Evolutionary conservation across 2,329 filamentous ascomycete genomes (phyloP).

Genomic region (Atkinsonella hypoxylon): DNA sequence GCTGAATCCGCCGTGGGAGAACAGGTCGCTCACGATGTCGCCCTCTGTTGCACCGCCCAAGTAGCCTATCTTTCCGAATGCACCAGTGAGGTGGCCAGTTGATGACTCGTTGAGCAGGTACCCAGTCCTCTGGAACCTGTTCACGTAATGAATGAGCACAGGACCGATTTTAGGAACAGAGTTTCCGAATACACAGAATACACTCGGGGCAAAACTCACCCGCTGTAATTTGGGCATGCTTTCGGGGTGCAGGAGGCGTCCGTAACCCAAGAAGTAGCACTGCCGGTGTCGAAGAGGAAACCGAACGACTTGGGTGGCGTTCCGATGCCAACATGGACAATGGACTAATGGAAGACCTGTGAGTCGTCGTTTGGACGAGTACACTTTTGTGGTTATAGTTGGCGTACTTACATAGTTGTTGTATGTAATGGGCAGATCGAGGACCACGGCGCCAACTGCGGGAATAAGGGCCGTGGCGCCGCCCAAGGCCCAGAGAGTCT

Average conservation of each 20-base stretch:
- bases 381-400: background rate
- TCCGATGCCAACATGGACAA: slow-evolving; percentile 9
- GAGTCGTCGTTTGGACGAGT: no score
- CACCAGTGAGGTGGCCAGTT: slow-evolving; percentile 12
- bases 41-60: slow-evolving; percentile 19
- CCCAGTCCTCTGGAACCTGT: slow-evolving; percentile 15
- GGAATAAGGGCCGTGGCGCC: background rate
- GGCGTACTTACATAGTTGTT: background rate
- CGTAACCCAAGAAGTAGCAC: slow-evolving; percentile 22
- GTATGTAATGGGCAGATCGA: background rate
- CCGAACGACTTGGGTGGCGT: slow-evolving; percentile 16
- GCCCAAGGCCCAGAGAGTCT: background rate
- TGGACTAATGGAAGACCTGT: background rate
- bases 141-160: no score
- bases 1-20: slow-evolving; percentile 8
- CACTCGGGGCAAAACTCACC: no score
- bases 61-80: slow-evolving; percentile 16
- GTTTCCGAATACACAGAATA: no score
- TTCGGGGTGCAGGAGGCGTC: slow-evolving; percentile 14
- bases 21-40: slow-evolving; percentile 15
- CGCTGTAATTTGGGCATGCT: slow-evolving; percentile 15
- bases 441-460: background rate
- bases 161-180: no score
- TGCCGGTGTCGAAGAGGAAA: slow-evolving; percentile 24
- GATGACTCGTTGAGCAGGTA: slow-evolving; percentile 18